A percentile compares a stretch with the other conserved stretches of the same genome.
phyloP scores from a whole-genome alignment of 2,329 filamentous ascomycete genomes.

The Microthyrium microscopicum region DNA sequence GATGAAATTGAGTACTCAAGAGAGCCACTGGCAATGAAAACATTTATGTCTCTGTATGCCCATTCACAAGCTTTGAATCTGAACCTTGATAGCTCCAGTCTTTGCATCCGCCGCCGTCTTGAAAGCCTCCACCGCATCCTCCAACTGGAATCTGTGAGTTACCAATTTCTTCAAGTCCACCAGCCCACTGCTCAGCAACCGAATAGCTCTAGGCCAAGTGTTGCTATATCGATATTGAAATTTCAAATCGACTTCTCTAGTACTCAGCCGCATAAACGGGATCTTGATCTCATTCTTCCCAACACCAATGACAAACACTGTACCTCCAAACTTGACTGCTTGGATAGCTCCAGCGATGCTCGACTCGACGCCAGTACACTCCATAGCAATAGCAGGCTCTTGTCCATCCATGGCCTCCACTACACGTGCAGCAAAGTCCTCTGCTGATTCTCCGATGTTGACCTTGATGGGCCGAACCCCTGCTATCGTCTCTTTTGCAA shows the following conservation, averaged over 20 bases:
- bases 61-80: constrained; percentile 53
- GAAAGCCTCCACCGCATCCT: constrained; percentile 81
- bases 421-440: constrained; percentile 54
- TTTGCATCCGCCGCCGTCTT: constrained; percentile 73
- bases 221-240: constrained; percentile 96
- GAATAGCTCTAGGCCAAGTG: constrained; percentile 88
- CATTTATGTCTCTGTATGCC: background rate
- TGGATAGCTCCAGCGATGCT: constrained; percentile 76
- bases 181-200: constrained; percentile 68
- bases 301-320: constrained; percentile 92
- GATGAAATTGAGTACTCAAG: constrained; percentile 5
- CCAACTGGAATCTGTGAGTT: constrained; percentile 71
- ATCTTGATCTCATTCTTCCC: constrained; percentile 91
- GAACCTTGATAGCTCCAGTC: constrained; percentile 94
- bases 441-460: constrained; percentile 41
- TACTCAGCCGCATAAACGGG: constrained; percentile 85
- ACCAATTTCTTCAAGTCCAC: constrained; percentile 69
- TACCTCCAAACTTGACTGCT: constrained; percentile 84
- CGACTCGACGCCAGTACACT: constrained; percentile 90
- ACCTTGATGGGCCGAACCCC: constrained; percentile 69
- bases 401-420: constrained; percentile 58
- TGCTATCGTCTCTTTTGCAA: constrained; percentile 71
- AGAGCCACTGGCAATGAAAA: constrained; percentile 14
- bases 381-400: constrained; percentile 67
- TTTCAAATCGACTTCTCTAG: constrained; percentile 82